phyloP scores from a whole-genome alignment of 495 filamentous ascomycete genomes.

The Penicillium daleae region DNA sequence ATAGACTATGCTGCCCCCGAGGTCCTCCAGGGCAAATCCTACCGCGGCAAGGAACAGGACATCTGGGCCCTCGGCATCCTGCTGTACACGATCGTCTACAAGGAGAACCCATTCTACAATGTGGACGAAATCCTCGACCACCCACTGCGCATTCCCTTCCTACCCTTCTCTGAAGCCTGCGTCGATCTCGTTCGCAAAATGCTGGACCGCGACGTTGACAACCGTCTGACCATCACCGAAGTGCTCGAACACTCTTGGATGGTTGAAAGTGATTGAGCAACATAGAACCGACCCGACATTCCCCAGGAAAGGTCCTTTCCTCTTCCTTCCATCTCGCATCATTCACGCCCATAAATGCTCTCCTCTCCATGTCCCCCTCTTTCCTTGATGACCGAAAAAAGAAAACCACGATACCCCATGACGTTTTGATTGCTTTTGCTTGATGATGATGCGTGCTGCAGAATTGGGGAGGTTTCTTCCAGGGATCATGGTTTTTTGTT shows the following conservation, averaged over 20 bases:
- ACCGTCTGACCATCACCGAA: slow-evolving; percentile 77
- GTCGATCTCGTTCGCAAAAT: slow-evolving; percentile 88
- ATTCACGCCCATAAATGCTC: not conserved
- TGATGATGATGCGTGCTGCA: slow-evolving; percentile 18
- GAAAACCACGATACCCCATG: slow-evolving; percentile 38
- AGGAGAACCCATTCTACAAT: slow-evolving; percentile 99
- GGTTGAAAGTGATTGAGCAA: slow-evolving; percentile 20
- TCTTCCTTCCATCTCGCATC: not conserved
- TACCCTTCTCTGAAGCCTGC: slow-evolving; percentile 83
- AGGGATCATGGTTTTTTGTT: slow-evolving; percentile 17
- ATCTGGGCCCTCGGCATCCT: slow-evolving; percentile 98
- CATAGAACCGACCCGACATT: slow-evolving; percentile 15
- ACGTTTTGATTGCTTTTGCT: slow-evolving; percentile 31
- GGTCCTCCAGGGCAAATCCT: slow-evolving; percentile 90
- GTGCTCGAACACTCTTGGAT: slow-evolving; percentile 87
- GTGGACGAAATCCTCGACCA: slow-evolving; percentile 99
- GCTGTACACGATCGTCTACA: slow-evolving; percentile 98
- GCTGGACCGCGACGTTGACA: slow-evolving; percentile 86
- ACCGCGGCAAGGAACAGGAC: slow-evolving; percentile 95
- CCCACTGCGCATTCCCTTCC: slow-evolving; percentile 86
- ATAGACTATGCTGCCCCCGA: slow-evolving; percentile 97
- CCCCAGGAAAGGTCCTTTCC: not conserved
- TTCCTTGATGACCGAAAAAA: slow-evolving; percentile 22
- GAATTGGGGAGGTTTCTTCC: slow-evolving; percentile 2
- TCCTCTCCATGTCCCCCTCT: not conserved